Base-by-base conservation (phyloP, 1,284 basidiomycete genomes). In the Sporisorium sorghi region DNA sequence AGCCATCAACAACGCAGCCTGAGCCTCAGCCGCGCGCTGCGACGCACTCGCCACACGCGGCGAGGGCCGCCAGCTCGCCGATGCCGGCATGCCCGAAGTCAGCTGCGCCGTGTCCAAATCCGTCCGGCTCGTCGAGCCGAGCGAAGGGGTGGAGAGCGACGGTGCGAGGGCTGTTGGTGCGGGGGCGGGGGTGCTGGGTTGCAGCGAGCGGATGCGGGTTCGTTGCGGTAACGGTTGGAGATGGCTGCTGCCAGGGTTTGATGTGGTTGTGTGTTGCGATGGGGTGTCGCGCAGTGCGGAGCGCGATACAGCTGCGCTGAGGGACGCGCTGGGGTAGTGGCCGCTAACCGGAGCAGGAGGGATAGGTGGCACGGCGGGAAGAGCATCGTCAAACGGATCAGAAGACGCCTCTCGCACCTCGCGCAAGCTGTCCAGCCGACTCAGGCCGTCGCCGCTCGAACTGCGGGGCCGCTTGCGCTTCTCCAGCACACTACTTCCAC, bases 271-370 rank as follows among this genome's bases (percentile, higher is more conserved):
- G 7, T 40, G 37, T 10, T 14, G 43, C 53, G 26, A 24, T 42
- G 12, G 44, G 3, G 6, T 69, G 46, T 11, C 50, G 70, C 1
- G 50, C 56, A 23, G n/a, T n/a, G 32, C 59, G 2, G 61, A 67
- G 10, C 74, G 55, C 11, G 72, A 50, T 7, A 66, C 73, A 2
- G 75, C 77, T 12, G 65, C 75, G 7, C 71, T 72, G 1, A 78
- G 56, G 6, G 71, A 57, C 1, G 51, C 54, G 56, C 71, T 74
- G 1, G 77, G 72, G 48, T 68, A 77, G 53, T 72, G 66, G 1
- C 70, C 67, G n/a, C 57, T 64, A 2, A 39, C 37, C 3, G 60
- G 54, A 33, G 43, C 17, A 11, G 46, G 49, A 11, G 12, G 40
- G 6, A n/a, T n/a, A n/a, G 52, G 50, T 21, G 47, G 24, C 7